Base-by-base conservation (phyloP, 2,329 filamentous ascomycete species). In the Stagonosporopsis chrysanthemi region DNA sequence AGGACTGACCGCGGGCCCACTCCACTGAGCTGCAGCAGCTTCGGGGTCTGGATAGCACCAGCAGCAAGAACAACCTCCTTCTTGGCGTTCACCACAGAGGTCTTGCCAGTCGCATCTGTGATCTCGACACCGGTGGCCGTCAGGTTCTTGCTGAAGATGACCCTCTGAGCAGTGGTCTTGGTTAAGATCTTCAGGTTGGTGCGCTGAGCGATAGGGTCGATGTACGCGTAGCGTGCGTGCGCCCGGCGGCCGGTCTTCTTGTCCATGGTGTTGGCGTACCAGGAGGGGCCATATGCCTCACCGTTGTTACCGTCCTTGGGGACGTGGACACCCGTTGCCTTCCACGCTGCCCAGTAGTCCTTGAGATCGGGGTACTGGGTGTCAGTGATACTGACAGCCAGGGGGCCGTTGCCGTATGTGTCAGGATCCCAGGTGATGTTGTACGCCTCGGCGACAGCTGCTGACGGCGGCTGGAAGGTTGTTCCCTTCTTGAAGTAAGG, bases 41-140 rank as follows among this genome's bases (percentile, higher is more conserved):
- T 71, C 83, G 84, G 2, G 81, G 87, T 8, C 83, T 86, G 63
- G 82, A 81, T 46, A 84, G 70, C 76, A 26, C 80, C 82, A 1
- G 87, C 87, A 1, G 84, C 84, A 2, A 90, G 70, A 24, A 90
- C 80, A 9, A 89, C 80, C 65, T 89, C 87, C 49, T 68, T 71
- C 49, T 60, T 67, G 1, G 68, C 70, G n/a, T 60, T 62, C 3
- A 72, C 62, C 11, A 44, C 60, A 6, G 50, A 58, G 2, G 45
- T 61, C 35, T 64, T 61, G n/a, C 56, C 51, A 9, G 55, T 48
- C n/a, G 49, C 49, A 26, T 64, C 60, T 4, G 56, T 62, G 26
- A 67, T 62, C 38, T 68, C 51, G 9, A 70, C 56, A 49, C 67
- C 65, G 31, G 43, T 60, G 3, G 65, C 68, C 36, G 56, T 61